phyloP scores from a whole-genome alignment of 192 early-diverging fungal genomes.

The Coemansia sp. region DNA sequence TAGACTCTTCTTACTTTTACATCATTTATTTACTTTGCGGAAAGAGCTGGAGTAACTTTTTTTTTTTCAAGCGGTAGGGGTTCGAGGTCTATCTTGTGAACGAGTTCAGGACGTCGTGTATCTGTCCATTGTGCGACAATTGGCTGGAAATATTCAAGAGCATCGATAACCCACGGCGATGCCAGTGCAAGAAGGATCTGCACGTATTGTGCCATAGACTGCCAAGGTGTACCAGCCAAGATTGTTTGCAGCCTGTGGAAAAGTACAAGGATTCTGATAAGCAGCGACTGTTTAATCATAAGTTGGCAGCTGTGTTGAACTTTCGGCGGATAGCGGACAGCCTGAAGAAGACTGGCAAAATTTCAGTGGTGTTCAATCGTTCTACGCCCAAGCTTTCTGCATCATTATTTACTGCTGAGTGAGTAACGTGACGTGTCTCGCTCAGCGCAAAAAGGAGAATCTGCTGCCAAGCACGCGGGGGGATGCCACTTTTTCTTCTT shows the following conservation, averaged over 20 bases:
- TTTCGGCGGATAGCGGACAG: no score
- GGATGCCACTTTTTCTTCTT: background rate
- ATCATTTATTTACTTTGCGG: no score
- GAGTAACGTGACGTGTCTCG: background rate
- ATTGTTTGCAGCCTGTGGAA: no score
- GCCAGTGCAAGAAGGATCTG: background rate
- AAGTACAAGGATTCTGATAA: no score
- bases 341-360: no score
- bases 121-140: constrained; percentile 3
- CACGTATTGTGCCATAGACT: no score
- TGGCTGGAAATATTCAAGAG: background rate
- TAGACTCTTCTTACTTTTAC: no score
- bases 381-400: no score
- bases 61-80: constrained; percentile 1
- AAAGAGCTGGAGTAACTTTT: background rate
- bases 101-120: background rate
- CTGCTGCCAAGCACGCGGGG: background rate
- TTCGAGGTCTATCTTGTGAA: constrained; percentile 14
- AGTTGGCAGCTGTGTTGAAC: no score
- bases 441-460: background rate
- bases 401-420: background rate
- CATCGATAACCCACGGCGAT: constrained; percentile 1
- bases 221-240: no score
- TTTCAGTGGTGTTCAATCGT: no score
- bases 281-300: no score